A percentile compares a stretch with the other conserved stretches of the same genome.
Evolutionary conservation across 208 protist genomes (phyloP).

Genomic region (Leishmania mexicana): DNA sequence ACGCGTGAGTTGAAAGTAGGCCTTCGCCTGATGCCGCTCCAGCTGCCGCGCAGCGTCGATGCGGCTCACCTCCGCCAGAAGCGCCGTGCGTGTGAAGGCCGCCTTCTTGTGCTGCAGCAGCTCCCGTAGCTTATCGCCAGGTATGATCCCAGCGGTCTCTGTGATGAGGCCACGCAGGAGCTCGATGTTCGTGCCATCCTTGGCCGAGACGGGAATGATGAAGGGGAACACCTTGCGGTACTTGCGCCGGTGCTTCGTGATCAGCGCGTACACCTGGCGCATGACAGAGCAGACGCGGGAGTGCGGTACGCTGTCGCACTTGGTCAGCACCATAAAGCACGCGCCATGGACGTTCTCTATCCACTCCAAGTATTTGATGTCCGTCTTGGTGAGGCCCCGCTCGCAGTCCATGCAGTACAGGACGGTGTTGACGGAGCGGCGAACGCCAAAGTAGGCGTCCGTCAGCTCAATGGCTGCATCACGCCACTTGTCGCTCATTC

Average conservation of each 20-base stretch:
- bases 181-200: slow-evolving; percentile 86
- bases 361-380: slow-evolving; percentile 90
- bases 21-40: slow-evolving; percentile 46
- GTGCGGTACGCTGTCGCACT: slow-evolving; percentile 91
- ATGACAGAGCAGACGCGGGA: slow-evolving; percentile 87
- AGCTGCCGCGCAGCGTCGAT: slow-evolving; percentile 48
- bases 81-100: slow-evolving; percentile 45
- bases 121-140: slow-evolving; percentile 76
- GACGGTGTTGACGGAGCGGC: slow-evolving; percentile 91
- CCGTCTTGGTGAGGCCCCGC: slow-evolving; percentile 81
- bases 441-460: slow-evolving; percentile 90
- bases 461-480: slow-evolving; percentile 88
- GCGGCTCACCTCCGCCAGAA: slow-evolving; percentile 58
- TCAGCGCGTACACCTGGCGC: slow-evolving; percentile 85
- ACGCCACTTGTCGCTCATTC: slow-evolving; percentile 89
- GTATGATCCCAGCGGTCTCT: slow-evolving; percentile 88
- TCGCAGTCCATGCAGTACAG: slow-evolving; percentile 92
- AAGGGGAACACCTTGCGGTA: slow-evolving; percentile 90
- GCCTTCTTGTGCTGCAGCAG: slow-evolving; percentile 62
- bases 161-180: slow-evolving; percentile 82
- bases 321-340: slow-evolving; percentile 90
- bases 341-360: slow-evolving; percentile 90
- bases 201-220: slow-evolving; percentile 84
- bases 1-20: slow-evolving; percentile 36
- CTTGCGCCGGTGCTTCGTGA: slow-evolving; percentile 85